Evolutionary conservation across 2,329 filamentous ascomycete species (phyloP).

Genomic region (Bipolaris sorokiniana): DNA sequence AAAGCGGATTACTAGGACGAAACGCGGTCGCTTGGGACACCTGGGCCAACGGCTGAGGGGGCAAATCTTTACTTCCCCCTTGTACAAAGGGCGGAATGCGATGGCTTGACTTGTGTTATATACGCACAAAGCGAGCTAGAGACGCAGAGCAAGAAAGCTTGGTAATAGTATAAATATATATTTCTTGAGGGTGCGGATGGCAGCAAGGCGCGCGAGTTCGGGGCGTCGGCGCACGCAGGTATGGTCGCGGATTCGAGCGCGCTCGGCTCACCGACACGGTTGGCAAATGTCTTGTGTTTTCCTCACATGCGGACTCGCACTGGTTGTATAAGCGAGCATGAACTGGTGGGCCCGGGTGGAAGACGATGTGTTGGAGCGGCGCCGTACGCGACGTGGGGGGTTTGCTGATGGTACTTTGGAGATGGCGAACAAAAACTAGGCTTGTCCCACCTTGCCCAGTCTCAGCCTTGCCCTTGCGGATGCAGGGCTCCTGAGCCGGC

Average conservation of each 20-base stretch:
- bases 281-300: constrained; percentile 1
- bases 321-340: neutral
- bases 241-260: constrained; percentile 7
- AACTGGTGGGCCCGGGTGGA: neutral
- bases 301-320: neutral
- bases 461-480: constrained; percentile 11
- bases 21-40: constrained; percentile 1
- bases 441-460: constrained; percentile 6
- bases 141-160: constrained; percentile 15
- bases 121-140: constrained; percentile 18
- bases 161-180: constrained; percentile 2
- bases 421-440: constrained; percentile 16
- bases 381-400: constrained; percentile 11
- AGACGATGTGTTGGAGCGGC: constrained; percentile 8
- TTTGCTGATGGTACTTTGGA: constrained; percentile 12
- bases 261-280: constrained; percentile 2
- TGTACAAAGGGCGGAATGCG: constrained; percentile 6
- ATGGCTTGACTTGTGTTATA: constrained; percentile 17
- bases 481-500: constrained; percentile 9
- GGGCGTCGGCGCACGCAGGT: constrained; percentile 14
- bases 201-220: constrained; percentile 23
- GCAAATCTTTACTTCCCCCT: constrained; percentile 19
- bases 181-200: constrained; percentile 18
- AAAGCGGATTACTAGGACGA: constrained; percentile 6
- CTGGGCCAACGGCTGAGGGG: constrained; percentile 8